A percentile compares a stretch with the other conserved stretches of the same genome.
Conservation (phyloP, 352 stramenopile species). For the Pythium biforme region DNA sequence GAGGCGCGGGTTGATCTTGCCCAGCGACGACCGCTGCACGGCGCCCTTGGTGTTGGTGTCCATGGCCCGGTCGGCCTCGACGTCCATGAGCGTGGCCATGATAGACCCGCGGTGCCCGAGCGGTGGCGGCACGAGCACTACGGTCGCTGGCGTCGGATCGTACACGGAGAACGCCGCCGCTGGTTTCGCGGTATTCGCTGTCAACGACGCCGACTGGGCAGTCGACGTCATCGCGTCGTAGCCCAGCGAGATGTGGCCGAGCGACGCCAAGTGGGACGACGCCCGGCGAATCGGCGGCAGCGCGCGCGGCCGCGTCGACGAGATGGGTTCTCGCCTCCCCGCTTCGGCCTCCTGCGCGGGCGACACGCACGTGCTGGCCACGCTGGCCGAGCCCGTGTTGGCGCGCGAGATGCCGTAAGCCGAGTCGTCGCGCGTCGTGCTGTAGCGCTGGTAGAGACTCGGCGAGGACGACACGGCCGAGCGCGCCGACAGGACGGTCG, state of each 20-base stretch:
- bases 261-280: not conserved
- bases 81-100: slow-evolving; percentile 9
- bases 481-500: slow-evolving; percentile 2
- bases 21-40: not conserved
- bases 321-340: too few relatives aligned
- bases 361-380: slow-evolving; percentile 6
- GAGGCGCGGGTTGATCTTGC: not conserved
- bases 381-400: not conserved
- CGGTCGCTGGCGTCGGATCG: not conserved
- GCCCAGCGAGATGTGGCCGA: slow-evolving; percentile 4
- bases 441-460: slow-evolving; percentile 13
- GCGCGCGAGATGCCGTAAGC: slow-evolving; percentile 11
- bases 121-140: not conserved
- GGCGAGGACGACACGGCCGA: slow-evolving; percentile 4
- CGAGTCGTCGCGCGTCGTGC: not conserved
- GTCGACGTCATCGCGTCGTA: not conserved
- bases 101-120: not conserved
- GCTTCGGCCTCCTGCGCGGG: not conserved
- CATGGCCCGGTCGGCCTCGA: not conserved
- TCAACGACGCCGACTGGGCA: not conserved
- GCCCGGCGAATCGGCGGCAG: slow-evolving; percentile 4
- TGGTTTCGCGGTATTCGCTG: not conserved
- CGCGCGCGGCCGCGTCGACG: not conserved
- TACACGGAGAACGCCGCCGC: slow-evolving; percentile 17
- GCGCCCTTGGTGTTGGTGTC: not conserved